Conservation (phyloP, 805 yeast species). For the Brettanomyces nanus region DNA sequence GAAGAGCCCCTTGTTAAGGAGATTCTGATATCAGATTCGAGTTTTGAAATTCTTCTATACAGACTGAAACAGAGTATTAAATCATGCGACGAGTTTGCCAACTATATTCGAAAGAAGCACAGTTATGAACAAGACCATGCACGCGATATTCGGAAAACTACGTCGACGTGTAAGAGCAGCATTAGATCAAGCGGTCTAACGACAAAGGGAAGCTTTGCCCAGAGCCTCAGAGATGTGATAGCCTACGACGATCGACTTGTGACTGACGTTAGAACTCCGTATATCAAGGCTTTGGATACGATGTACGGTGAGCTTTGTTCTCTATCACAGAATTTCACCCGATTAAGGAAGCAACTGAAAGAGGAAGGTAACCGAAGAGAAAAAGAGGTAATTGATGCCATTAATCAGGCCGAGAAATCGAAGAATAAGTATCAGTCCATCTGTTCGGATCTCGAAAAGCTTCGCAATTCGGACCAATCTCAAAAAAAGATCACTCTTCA, state of each 20-base stretch:
- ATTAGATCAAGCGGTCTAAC: slow-evolving; percentile 32
- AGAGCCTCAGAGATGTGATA: slow-evolving; percentile 59
- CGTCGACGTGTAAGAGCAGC: slow-evolving; percentile 34
- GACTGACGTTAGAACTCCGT: slow-evolving; percentile 63
- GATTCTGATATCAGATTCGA: slow-evolving; percentile 61
- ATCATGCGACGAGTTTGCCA: slow-evolving; percentile 80
- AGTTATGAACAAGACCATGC: slow-evolving; percentile 72
- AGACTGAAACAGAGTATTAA: slow-evolving; percentile 72
- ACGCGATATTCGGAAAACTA: slow-evolving; percentile 63
- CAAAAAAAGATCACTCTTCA: slow-evolving; percentile 78
- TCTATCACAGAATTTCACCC: slow-evolving; percentile 58
- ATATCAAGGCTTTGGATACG: slow-evolving; percentile 67
- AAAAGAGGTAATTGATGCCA: slow-evolving; percentile 78
- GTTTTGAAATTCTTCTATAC: slow-evolving; percentile 62
- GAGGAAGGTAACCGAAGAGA: slow-evolving; percentile 79
- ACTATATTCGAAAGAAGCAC: slow-evolving; percentile 71
- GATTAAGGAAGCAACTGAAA: slow-evolving; percentile 67
- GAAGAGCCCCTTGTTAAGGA: slow-evolving; percentile 42
- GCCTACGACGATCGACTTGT: slow-evolving; percentile 68
- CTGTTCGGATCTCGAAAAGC: slow-evolving; percentile 80
- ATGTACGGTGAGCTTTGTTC: slow-evolving; percentile 83
- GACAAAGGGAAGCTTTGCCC: slow-evolving; percentile 42
- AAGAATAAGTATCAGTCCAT: slow-evolving; percentile 66
- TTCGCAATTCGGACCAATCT: slow-evolving; percentile 69
- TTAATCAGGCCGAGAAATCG: slow-evolving; percentile 81